phyloP scores from a whole-genome alignment of 2,329 filamentous ascomycete genomes.

The Sporothrix sp. region DNA sequence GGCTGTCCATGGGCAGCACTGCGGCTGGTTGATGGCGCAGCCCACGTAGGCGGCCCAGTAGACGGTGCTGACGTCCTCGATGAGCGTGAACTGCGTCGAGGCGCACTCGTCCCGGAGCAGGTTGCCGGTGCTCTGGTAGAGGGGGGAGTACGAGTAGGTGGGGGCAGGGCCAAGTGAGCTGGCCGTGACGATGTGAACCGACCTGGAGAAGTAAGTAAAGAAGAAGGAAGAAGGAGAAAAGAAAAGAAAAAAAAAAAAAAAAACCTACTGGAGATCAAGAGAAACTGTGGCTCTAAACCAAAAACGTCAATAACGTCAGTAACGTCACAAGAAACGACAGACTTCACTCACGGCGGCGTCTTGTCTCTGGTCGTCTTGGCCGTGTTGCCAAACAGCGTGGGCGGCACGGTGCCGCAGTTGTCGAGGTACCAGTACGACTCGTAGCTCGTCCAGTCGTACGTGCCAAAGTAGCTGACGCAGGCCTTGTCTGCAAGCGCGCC shows the following conservation, averaged over 20 bases:
- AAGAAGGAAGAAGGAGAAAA: background rate
- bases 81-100: conserved; percentile 21
- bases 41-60: conserved; percentile 22
- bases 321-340: background rate
- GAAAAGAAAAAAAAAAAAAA: too few species aligned
- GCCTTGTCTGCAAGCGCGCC: conserved; percentile 8
- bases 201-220: conserved; percentile 6
- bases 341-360: conserved; percentile 15
- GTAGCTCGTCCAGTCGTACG: conserved; percentile 15
- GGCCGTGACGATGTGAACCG: conserved; percentile 16
- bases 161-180: conserved; percentile 3
- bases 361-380: conserved; percentile 6
- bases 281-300: conserved; percentile 15
- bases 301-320: too few species aligned
- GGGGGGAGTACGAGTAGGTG: conserved; percentile 11
- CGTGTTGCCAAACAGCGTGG: conserved; percentile 10
- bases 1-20: conserved; percentile 23
- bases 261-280: conserved; percentile 18
- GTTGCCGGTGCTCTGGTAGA: conserved; percentile 18
- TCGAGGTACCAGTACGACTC: conserved; percentile 15
- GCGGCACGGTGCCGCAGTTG: conserved; percentile 18
- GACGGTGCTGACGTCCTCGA: conserved; percentile 21
- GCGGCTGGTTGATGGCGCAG: conserved; percentile 20
- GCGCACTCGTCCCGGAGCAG: conserved; percentile 21
- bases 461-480: conserved; percentile 14